These are phyloP conservation scores for Pseudogymnoascus sp. DNA, from an alignment of 2,329 filamentous ascomycete species.

Conservation along the genomic window DNA sequence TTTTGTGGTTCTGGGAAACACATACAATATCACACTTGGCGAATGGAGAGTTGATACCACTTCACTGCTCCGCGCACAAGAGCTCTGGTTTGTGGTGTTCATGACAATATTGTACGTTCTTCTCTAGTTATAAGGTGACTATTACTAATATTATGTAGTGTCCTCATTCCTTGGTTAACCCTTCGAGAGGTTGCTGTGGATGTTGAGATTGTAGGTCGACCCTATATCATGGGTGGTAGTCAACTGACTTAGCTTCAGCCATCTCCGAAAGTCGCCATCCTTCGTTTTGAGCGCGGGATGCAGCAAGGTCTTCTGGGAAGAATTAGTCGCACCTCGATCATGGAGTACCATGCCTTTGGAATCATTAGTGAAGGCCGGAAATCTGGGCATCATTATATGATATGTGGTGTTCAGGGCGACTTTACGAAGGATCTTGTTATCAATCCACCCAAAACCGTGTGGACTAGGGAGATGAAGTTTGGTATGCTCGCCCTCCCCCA, in stretches of 20 bases:
- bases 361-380: conserved; percentile 35
- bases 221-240: not conserved
- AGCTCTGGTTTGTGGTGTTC: conserved; percentile 36
- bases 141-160: conserved; percentile 24
- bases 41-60: conserved; percentile 31
- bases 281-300: conserved; percentile 35
- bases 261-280: conserved; percentile 35
- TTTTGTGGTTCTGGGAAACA: conserved; percentile 34
- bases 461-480: conserved; percentile 36
- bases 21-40: conserved; percentile 31
- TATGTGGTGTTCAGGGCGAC: conserved; percentile 37
- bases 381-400: conserved; percentile 34
- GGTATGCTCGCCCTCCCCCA: conserved; percentile 23
- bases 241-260: conserved; percentile 27
- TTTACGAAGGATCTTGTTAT: conserved; percentile 34
- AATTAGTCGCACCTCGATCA: conserved; percentile 36
- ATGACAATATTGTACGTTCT: conserved; percentile 34
- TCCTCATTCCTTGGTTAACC: conserved; percentile 35
- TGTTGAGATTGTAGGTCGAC: conserved; percentile 32
- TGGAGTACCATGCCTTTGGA: conserved; percentile 38
- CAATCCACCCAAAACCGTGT: conserved; percentile 34
- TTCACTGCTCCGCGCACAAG: conserved; percentile 31
- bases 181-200: conserved; percentile 34
- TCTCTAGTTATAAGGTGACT: not conserved
- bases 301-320: conserved; percentile 36